A percentile compares a stretch with the other conserved stretches of the same genome.
Evolutionary conservation across 2,329 filamentous ascomycete genomes (phyloP).

Genomic region (Rutstroemia sp.): DNA sequence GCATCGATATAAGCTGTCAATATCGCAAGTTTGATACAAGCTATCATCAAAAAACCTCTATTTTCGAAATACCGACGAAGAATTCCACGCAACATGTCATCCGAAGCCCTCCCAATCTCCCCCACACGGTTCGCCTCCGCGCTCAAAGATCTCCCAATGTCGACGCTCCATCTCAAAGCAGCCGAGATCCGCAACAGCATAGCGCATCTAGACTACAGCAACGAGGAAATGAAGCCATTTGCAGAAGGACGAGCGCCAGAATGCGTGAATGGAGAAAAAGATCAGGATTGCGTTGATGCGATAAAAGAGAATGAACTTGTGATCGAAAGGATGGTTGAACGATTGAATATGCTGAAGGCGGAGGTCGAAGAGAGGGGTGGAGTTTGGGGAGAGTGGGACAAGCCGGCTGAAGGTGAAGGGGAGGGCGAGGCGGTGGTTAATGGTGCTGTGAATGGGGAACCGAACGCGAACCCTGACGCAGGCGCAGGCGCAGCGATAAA

Average conservation of each 20-base stretch:
- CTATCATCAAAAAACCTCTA: background rate
- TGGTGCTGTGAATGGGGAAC: background rate
- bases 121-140: conserved; percentile 58
- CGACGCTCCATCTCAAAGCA: conserved; percentile 61
- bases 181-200: conserved; percentile 71
- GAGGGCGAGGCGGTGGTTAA: conserved; percentile 18
- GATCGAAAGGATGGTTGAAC: conserved; percentile 58
- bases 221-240: conserved; percentile 64
- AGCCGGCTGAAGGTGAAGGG: conserved; percentile 35
- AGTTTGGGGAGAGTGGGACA: conserved; percentile 50
- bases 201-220: conserved; percentile 65
- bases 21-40: no score
- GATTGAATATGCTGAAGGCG: conserved; percentile 57
- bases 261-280: conserved; percentile 37
- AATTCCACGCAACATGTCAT: conserved; percentile 32
- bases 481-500: no score
- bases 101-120: conserved; percentile 44
- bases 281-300: conserved; percentile 66
- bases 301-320: conserved; percentile 65
- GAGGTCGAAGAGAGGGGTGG: conserved; percentile 54
- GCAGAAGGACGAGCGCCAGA: conserved; percentile 37
- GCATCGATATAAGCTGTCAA: no score
- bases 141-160: conserved; percentile 57
- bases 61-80: background rate
- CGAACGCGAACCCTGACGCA: no score